These are phyloP conservation scores for Citrus australasica DNA, from an alignment of 345 rosid genomes.

Conservation along the genomic window DNA sequence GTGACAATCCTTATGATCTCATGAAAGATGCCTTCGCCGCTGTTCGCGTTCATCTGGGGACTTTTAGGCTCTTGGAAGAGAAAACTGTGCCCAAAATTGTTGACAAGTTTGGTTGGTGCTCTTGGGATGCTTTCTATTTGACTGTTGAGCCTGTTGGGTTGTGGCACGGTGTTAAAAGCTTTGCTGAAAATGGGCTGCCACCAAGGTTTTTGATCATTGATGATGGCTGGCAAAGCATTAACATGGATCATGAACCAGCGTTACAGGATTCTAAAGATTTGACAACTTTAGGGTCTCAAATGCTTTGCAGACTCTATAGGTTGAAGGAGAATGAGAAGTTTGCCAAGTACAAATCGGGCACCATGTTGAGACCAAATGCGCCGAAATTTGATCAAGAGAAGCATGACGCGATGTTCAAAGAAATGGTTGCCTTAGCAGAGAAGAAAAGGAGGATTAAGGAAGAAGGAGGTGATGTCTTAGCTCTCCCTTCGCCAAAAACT, in stretches of 20 bases:
- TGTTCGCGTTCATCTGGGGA: constrained; percentile 30
- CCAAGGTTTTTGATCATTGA: constrained; percentile 29
- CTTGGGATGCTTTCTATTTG: constrained; percentile 30
- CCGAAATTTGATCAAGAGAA: constrained; percentile 14
- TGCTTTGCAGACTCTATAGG: constrained; percentile 16
- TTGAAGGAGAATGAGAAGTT: constrained; percentile 20
- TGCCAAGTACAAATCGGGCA: constrained; percentile 12
- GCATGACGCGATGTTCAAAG: constrained; percentile 4
- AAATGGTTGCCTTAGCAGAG: constrained; percentile 7
- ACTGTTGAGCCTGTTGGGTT: constrained; percentile 21
- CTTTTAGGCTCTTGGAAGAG: constrained; percentile 35
- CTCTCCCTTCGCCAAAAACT: not conserved
- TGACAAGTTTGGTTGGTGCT: constrained; percentile 30
- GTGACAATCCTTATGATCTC: constrained; percentile 28
- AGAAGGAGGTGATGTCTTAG: not conserved
- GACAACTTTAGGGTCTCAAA: constrained; percentile 10
- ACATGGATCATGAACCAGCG: constrained; percentile 11
- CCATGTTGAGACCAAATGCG: constrained; percentile 2
- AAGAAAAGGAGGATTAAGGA: not conserved
- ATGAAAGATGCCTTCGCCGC: constrained; percentile 30
- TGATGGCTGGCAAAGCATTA: constrained; percentile 31
- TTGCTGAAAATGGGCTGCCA: constrained; percentile 16
- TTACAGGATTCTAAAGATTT: constrained; percentile 10
- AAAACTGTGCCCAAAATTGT: constrained; percentile 8
- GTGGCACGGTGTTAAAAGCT: constrained; percentile 24